Conservation (phyloP, 2,329 filamentous ascomycete species). For the Calonectria pseudoreteaudii region DNA sequence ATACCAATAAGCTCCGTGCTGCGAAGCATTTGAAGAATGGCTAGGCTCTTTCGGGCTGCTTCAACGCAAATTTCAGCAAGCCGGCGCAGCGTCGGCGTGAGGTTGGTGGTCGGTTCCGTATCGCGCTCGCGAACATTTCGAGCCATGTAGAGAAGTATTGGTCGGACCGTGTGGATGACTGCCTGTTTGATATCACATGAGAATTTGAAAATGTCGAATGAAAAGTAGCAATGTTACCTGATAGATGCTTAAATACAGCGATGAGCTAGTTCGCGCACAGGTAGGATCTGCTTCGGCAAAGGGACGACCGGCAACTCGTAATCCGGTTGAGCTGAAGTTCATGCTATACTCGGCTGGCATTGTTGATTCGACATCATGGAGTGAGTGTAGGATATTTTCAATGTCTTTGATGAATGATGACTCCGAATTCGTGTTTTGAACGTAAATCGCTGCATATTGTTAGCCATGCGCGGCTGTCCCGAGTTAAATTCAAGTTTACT, state of each 20-base stretch:
- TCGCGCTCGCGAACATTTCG: constrained; percentile 22
- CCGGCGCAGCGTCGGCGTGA: constrained; percentile 25
- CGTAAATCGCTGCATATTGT: constrained; percentile 22
- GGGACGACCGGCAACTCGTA: constrained; percentile 7
- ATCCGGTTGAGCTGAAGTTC: constrained; percentile 12
- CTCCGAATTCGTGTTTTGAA: constrained; percentile 24
- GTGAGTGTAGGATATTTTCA: constrained; percentile 28
- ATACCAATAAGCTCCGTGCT: constrained; percentile 26
- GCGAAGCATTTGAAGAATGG: constrained; percentile 26
- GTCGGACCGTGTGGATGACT: constrained; percentile 27
- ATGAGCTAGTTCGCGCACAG: constrained; percentile 23
- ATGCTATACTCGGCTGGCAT: constrained; percentile 27
- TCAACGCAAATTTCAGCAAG: constrained; percentile 31
- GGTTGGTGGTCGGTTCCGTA: constrained; percentile 3
- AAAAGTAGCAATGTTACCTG: constrained; percentile 2
- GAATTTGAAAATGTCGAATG: too few species aligned
- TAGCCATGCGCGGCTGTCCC: not conserved
- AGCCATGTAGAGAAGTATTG: constrained; percentile 31
- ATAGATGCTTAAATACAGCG: constrained; percentile 28
- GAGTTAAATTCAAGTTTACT: not conserved
- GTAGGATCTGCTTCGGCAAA: constrained; percentile 15
- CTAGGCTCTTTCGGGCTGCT: constrained; percentile 28
- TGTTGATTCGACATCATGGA: constrained; percentile 24
- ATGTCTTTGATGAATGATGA: constrained; percentile 28
- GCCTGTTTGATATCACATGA: not conserved